These are phyloP conservation scores for Blastocystis hominis DNA, from an alignment of 352 stramenopile genomes.

Conservation along the genomic window DNA sequence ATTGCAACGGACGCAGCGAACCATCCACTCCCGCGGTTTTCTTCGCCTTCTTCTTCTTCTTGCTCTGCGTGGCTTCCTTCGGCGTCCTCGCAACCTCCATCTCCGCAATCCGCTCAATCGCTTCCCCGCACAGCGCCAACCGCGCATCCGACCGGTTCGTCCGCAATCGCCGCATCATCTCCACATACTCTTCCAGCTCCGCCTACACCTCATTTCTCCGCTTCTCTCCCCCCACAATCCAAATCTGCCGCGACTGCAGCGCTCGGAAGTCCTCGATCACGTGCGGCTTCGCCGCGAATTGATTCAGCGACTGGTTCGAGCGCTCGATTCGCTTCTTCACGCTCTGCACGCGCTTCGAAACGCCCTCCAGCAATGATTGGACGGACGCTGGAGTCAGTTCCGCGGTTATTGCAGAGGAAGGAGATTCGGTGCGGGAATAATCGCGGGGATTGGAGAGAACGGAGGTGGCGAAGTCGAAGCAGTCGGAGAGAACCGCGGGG, in stretches of 20 bases:
- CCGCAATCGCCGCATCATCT: neutral
- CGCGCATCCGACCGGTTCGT: neutral
- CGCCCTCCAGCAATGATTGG: neutral
- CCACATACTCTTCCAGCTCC: neutral
- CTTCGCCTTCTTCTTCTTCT: too few relatives aligned
- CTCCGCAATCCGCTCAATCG: neutral
- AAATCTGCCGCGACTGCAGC: neutral
- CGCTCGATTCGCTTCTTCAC: constrained; percentile 20
- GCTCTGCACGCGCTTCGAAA: neutral
- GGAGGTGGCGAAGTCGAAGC: neutral
- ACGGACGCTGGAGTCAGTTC: neutral
- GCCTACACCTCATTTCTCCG: neutral
- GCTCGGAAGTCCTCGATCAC: neutral
- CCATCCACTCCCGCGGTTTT: too few relatives aligned
- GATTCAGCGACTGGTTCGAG: neutral
- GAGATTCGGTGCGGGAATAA: neutral
- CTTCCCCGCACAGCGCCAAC: neutral
- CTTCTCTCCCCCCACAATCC: neutral
- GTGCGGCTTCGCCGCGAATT: neutral
- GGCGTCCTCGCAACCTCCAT: neutral
- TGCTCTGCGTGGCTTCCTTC: too few relatives aligned
- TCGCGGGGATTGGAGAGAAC: neutral
- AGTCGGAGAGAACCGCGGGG: neutral
- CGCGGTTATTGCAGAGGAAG: neutral
- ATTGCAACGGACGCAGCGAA: too few relatives aligned